Percentiles rank a stretch among this genome's conserved stretches.
Conservation (phyloP, 257 asterid genomes). For the Solanum sejunctum region DNA sequence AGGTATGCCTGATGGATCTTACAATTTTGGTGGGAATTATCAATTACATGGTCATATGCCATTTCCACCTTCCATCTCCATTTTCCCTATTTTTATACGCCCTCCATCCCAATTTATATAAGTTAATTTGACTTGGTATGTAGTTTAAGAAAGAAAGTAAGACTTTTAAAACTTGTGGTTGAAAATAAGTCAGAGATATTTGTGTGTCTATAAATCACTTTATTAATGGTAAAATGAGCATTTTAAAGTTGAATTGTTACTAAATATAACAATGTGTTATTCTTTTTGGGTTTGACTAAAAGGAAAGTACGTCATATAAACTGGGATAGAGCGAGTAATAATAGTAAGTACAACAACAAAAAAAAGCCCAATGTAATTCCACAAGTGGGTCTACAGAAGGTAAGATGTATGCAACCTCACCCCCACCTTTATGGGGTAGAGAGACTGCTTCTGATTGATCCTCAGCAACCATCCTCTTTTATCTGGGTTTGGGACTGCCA, state of each 20-base stretch:
- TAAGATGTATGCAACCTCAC: background rate
- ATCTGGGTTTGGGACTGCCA: background rate
- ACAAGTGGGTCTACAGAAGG: background rate
- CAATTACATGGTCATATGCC: background rate
- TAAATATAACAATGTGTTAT: too few relatives aligned
- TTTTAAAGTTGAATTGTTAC: too few relatives aligned
- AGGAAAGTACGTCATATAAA: too few relatives aligned
- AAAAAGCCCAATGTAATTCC: background rate
- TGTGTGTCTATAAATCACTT: too few relatives aligned
- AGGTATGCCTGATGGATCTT: background rate
- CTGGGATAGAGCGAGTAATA: background rate
- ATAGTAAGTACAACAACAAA: background rate
- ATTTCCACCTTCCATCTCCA: background rate
- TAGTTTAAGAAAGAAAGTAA: too few relatives aligned
- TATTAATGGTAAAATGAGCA: too few relatives aligned
- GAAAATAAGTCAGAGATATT: too few relatives aligned
- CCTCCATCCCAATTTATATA: too few relatives aligned
- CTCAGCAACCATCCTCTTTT: background rate
- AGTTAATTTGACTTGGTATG: too few relatives aligned
- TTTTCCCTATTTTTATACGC: background rate
- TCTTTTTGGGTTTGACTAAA: too few relatives aligned
- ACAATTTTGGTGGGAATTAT: background rate
- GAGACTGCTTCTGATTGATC: background rate
- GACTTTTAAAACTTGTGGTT: too few relatives aligned
- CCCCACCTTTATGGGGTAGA: background rate